Evolutionary conservation across 2,329 filamentous ascomycete genomes (phyloP), one percentile per base, ranked within the genome.

Genomic region (Calonectria multiphialidica): DNA sequence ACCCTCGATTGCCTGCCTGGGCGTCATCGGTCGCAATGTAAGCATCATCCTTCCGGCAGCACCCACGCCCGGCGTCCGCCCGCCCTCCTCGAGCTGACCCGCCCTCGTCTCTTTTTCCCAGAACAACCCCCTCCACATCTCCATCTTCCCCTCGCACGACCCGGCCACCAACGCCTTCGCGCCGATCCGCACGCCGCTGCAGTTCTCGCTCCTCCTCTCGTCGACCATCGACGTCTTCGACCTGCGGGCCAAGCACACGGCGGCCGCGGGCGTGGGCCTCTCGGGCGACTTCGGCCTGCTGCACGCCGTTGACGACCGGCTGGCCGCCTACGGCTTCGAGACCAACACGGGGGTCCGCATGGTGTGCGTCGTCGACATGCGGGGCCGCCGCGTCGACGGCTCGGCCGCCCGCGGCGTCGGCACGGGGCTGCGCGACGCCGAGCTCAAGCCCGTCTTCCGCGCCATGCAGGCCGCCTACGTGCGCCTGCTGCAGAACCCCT

Each of bases 111-210:
- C 59, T n/a, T n/a, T n/a, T n/a, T n/a, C n/a, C n/a, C n/a, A 98
- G 96, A 98, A 98, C 87, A 98, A 98, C 82, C 97, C 96, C 71
- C 93, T 98, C 76, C 96, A 98, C 86, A 94, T 98, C 79, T 92
- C 95, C 72, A 91, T 98, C 82, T 98, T 98, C 84, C 94, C 95
- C 64, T 93, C 93, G 57, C 90, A 94, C 87, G 88, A 90, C 80
- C 85, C 89, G 59, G 76, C 88, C 65, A 88, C 87, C 76, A 86
- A 88, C 83, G 86, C 84, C 67, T 86, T 87, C 77, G 80, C 84
- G 9, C 90, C 90, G 42, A 86, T 93, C 75, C 92, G 93, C 79
- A 93, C 93, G 21, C 89, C 91, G n/a, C 90, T 98, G 13, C 95
- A 98, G 82, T 98, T 97, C 87, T 95, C 94, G 42, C 95, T 98